phyloP scores from a whole-genome alignment of 345 rosid species.

The Boechera stricta region DNA sequence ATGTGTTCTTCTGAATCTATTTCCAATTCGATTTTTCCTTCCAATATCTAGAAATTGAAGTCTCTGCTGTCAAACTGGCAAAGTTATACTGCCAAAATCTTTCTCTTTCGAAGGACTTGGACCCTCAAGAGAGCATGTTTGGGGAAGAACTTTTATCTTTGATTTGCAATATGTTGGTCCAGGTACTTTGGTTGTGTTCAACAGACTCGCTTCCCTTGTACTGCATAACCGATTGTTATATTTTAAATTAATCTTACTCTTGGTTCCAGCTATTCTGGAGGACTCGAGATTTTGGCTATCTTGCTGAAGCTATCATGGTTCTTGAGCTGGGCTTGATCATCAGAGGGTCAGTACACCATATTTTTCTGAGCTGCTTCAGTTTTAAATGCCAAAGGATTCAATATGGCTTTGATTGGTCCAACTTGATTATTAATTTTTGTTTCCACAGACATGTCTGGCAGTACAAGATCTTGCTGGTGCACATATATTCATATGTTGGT shows the following conservation, averaged over 20 bases:
- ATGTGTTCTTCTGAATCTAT: slow-evolving; percentile 26
- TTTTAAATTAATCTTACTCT: slow-evolving; percentile 17
- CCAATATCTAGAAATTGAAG: slow-evolving; percentile 64
- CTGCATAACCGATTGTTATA: not conserved
- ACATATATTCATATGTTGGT: slow-evolving; percentile 85
- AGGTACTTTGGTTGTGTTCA: slow-evolving; percentile 56
- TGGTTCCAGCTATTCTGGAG: slow-evolving; percentile 75
- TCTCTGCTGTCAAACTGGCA: slow-evolving; percentile 61
- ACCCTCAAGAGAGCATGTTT: slow-evolving; percentile 88
- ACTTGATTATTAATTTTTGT: slow-evolving; percentile 24
- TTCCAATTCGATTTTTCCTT: slow-evolving; percentile 31
- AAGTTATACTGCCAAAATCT: slow-evolving; percentile 77
- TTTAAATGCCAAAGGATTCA: slow-evolving; percentile 8
- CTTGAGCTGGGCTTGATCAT: slow-evolving; percentile 89
- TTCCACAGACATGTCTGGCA: slow-evolving; percentile 83
- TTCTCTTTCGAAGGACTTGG: slow-evolving; percentile 87
- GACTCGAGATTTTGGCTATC: slow-evolving; percentile 73
- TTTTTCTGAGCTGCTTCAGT: slow-evolving; percentile 9
- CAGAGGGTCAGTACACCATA: slow-evolving; percentile 58
- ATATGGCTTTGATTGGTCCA: slow-evolving; percentile 11
- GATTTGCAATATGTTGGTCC: slow-evolving; percentile 76
- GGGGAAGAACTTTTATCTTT: slow-evolving; percentile 91
- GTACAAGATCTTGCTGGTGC: slow-evolving; percentile 88
- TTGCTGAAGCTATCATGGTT: slow-evolving; percentile 88
- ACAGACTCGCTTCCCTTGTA: not conserved